A percentile compares a stretch with the other conserved stretches of the same genome.
Evolutionary conservation across 768 basidiomycete species (phyloP).

Genomic region (Asterophora parasitica): DNA sequence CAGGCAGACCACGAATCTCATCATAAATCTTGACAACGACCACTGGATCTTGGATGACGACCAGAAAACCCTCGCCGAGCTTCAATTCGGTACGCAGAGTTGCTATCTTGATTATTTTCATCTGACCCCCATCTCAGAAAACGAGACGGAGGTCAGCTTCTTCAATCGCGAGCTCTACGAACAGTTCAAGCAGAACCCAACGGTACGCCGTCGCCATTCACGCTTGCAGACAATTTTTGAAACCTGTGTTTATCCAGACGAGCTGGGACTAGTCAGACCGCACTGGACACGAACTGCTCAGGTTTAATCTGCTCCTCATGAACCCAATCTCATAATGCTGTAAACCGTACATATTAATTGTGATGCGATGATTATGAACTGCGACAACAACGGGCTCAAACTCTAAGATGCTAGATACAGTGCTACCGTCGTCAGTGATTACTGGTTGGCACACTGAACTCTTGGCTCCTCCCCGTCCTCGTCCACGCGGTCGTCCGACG

Average conservation of each 20-base stretch:
- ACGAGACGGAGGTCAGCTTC: conserved; percentile 93
- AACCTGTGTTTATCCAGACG: conserved; percentile 27
- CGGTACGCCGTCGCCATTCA: conserved; percentile 39
- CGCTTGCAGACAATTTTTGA: not conserved
- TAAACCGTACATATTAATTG: conserved; percentile 30
- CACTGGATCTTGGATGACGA: conserved; percentile 85
- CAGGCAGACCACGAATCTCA: conserved; percentile 86
- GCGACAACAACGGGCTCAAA: conserved; percentile 24
- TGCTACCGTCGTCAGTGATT: conserved; percentile 18
- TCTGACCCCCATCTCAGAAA: conserved; percentile 50
- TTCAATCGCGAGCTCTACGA: conserved; percentile 79
- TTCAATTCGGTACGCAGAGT: conserved; percentile 64
- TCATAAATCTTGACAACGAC: conserved; percentile 96
- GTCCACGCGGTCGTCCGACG: conserved; percentile 79
- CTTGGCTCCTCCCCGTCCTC: conserved; percentile 90
- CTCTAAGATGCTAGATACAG: conserved; percentile 20
- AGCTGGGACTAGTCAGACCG: conserved; percentile 35
- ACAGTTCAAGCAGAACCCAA: conserved; percentile 76
- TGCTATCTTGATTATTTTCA: not conserved
- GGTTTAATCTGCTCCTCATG: no score
- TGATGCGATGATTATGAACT: conserved; percentile 31
- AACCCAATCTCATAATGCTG: not conserved
- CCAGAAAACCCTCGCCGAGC: conserved; percentile 53
- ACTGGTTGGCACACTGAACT: conserved; percentile 95
- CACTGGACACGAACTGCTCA: no score